Evolutionary conservation across 257 asterid genomes (phyloP).

Genomic region (Capsicum pubescens): DNA sequence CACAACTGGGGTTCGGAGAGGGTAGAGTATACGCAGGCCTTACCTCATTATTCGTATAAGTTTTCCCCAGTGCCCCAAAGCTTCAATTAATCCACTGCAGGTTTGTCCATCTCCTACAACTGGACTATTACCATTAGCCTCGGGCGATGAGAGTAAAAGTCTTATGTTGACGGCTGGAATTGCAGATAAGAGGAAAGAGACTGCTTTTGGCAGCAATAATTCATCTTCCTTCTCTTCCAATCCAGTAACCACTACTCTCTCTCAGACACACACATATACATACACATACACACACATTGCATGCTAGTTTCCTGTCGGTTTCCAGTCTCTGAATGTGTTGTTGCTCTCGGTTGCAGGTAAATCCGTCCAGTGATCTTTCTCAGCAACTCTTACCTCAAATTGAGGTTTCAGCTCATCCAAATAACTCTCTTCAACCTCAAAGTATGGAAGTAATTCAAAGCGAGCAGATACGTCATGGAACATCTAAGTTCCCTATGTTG

Average conservation of each 20-base stretch:
- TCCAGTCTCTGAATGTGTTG: constrained; percentile 18
- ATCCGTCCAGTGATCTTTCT: constrained; percentile 19
- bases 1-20: no score
- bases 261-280: neutral
- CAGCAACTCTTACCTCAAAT: constrained; percentile 26
- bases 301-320: neutral
- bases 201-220: constrained; percentile 47
- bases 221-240: constrained; percentile 64
- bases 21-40: no score
- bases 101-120: constrained; percentile 74
- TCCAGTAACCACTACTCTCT: constrained; percentile 50
- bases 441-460: constrained; percentile 38
- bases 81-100: constrained; percentile 27
- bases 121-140: constrained; percentile 55
- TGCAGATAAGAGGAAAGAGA: constrained; percentile 57
- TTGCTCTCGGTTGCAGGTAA: constrained; percentile 39
- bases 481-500: constrained; percentile 42
- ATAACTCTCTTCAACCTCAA: constrained; percentile 35
- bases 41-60: no score
- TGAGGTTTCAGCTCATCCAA: constrained; percentile 49
- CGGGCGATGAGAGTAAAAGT: constrained; percentile 44
- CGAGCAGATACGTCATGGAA: constrained; percentile 37
- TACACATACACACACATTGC: neutral
- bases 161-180: constrained; percentile 36
- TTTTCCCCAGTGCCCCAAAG: no score